A percentile compares a stretch with the other conserved stretches of the same genome.
Evolutionary conservation across 371 early-diverging fungal species (phyloP).

Genomic region (Choanephora cucurbitarum): DNA sequence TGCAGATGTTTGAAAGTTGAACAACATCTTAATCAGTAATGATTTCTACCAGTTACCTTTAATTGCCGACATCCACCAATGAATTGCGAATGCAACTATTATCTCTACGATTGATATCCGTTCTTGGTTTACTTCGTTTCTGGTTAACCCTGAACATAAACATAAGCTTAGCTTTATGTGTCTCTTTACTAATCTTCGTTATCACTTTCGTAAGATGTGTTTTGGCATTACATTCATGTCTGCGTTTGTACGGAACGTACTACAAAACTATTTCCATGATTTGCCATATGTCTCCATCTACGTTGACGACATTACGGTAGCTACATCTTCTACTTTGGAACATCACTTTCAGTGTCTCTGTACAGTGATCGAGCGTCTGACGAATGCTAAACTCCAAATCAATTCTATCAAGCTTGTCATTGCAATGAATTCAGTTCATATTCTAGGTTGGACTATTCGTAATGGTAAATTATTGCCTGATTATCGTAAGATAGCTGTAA

Average conservation of each 20-base stretch:
- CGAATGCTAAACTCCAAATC: conserved; percentile 2
- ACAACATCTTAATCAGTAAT: not conserved
- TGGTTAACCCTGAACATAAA: not conserved
- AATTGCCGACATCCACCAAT: not conserved
- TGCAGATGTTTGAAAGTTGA: conserved; percentile 6
- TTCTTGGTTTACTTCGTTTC: conserved; percentile 8
- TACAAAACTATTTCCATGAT: conserved; percentile 5
- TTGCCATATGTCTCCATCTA: conserved; percentile 1
- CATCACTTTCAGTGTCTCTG: conserved; percentile 2
- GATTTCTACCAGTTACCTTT: conserved; percentile 1
- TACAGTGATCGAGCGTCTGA: conserved; percentile 7
- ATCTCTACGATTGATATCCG: conserved; percentile 3
- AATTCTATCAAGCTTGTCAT: conserved; percentile 1
- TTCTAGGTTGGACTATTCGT: conserved; percentile 9
- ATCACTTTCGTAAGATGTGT: not conserved
- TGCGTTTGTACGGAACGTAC: not conserved
- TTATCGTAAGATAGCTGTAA: conserved; percentile 4
- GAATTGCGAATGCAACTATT: not conserved
- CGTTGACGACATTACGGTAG: conserved; percentile 7
- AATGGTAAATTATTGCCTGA: conserved; percentile 9
- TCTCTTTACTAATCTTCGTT: conserved; percentile 1
- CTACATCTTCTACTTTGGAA: not conserved
- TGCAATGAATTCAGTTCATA: not conserved
- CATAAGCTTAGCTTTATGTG: conserved; percentile 7
- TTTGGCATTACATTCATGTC: conserved; percentile 6